Base-by-base conservation (phyloP, 2,329 filamentous ascomycete genomes). In the Talaromyces sp. region DNA sequence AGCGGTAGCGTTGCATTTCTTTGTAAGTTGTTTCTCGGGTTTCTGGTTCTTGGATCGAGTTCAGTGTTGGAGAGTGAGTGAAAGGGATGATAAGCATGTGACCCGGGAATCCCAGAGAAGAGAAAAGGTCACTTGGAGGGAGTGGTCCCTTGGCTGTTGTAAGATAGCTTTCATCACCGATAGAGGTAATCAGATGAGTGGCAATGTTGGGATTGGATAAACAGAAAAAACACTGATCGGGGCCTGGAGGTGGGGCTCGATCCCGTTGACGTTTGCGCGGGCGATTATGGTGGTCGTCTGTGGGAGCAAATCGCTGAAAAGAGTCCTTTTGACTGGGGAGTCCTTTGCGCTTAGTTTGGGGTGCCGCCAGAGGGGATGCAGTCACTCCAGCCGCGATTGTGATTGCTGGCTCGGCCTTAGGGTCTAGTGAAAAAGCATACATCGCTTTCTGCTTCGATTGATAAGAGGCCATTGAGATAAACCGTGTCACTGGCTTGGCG, bases 11-110 rank as follows among this genome's bases (percentile, higher is more conserved):
- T 14, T 81, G 82, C 92, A 99, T 97, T 72, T 99, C 94, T 9
- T 75, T 73, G 64, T 85, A 88, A 0, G 90, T 89, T 20, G 80
- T 81, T 9, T 77, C 70, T 16, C 80, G 76, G 3, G 77, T 76
- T 3, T 86, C 83, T 1, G 78, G 71, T 44, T 84, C 78, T 40
- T 83, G 77, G 66, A 96, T 90, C 2, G 82, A 75, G 17, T 83
- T 76, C 4, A 96, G 78, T 0, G 90, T 94, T 0, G 92, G 85
- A 7, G 88, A 82, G 67, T 99, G 94, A 6, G 86, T 82, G 19
- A 96, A 81, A 0, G 94, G 92, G 54, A 97, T 93, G 65, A 99
- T 93, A 56, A 99, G 86, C 65, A 96, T 85, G 71, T 99, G 94
- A 17, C 86, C 84, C 0, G 93, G 90, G 67, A 93, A 95, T 19